Percentiles rank a stretch among this genome's conserved stretches.
Conservation (phyloP, 306 rosid genomes). For the Luffa acutangula region DNA sequence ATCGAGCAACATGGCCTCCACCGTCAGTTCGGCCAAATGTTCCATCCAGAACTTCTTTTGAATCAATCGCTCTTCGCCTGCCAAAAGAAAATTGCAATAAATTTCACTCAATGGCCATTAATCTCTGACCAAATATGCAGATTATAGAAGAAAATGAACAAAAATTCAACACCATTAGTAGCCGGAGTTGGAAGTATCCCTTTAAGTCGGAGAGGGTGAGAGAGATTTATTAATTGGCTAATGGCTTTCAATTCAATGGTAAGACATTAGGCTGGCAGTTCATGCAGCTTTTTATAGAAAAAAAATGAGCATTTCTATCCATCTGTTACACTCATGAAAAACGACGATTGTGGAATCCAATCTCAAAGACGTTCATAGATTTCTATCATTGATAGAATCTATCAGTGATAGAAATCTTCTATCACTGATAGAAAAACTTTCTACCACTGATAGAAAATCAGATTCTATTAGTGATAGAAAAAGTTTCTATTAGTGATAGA, state of each 20-base stretch:
- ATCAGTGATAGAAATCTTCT: too few relatives aligned
- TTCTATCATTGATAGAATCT: too few relatives aligned
- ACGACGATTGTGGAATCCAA: background rate
- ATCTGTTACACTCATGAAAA: background rate
- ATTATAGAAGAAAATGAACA: background rate
- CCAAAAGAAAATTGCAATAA: background rate
- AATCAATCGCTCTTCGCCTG: conserved; percentile 46
- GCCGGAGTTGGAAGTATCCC: conserved; percentile 14
- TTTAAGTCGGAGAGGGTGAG: background rate
- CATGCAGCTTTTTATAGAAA: conserved; percentile 2
- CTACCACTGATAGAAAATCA: too few relatives aligned
- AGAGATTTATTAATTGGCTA: background rate
- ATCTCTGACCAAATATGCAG: background rate
- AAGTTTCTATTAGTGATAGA: too few relatives aligned
- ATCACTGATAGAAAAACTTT: too few relatives aligned
- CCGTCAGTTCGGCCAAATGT: conserved; percentile 53
- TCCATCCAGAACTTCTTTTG: conserved; percentile 79
- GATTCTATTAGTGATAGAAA: too few relatives aligned
- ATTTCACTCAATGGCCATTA: background rate
- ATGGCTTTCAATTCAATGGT: background rate
- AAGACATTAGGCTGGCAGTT: background rate
- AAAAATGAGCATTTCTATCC: background rate
- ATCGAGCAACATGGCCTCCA: conserved; percentile 94
- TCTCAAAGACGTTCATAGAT: background rate
- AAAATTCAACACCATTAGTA: background rate